Base-by-base conservation (phyloP, 495 filamentous ascomycete species). In the Annulohypoxylon maeteangense region DNA sequence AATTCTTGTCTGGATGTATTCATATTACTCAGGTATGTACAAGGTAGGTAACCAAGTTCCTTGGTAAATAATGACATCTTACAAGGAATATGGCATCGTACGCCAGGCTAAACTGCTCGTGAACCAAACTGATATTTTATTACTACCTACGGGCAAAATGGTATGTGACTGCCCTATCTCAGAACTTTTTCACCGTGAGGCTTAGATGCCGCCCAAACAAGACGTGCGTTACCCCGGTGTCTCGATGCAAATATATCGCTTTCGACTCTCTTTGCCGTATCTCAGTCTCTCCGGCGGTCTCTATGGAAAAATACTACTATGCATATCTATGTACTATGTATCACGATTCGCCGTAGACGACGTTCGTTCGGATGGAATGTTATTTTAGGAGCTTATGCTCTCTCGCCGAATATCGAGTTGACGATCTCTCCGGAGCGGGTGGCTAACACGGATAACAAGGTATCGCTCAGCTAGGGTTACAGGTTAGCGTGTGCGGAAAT, bases 341-440 rank as follows among this genome's bases (percentile, higher is more conserved):
- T 27, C 31, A 3, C 29, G 6, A 7, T 55, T 34, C 7, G 29
- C 3, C 31, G 29, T 18, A 36, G 5, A 34, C 22, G n/a, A 6
- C 7, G 6, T 25, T 55, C 8, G 10, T 55, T 51, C 22, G 7
- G 3, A 23, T 1, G 23, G n/a, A n/a, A n/a, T 27, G 47, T 14
- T 1, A 3, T 11, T 51, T 7, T 3, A 5, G 31, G n/a, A 16
- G 34, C 11, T 47, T 22, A 20, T 0, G 23, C 23, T 51, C 11
- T 14, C 11, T 68, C 8, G n/a, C 86, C 88, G 76, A 94, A 95
- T 48, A 96, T 89, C 18, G 87, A 92, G 40, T 87, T 80, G 16
- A 94, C 91, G 68, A 96, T 88, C 76, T 95, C 91, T 16, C 90
- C 93, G 51, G 90, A 90, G 62, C 93, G 83, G 8, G 88, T 85